A percentile compares a stretch with the other conserved stretches of the same genome.
Conservation (phyloP, 179 eudicot species). For the Vitellaria paradoxa region DNA sequence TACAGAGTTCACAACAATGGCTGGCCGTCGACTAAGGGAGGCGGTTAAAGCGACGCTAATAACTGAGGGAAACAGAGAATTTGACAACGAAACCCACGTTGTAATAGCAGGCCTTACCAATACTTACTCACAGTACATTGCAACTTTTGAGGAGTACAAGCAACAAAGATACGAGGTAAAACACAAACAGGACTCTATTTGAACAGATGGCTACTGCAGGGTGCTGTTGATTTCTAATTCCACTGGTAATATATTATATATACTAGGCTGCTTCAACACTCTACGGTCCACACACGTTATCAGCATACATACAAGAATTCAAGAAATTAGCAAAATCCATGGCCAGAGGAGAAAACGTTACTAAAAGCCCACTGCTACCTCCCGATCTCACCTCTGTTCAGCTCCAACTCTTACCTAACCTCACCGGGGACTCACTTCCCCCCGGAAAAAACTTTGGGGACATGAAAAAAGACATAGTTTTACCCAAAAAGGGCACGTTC, state of each 20-base stretch:
- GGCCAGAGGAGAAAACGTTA: constrained; percentile 27
- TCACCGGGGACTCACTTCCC: constrained; percentile 32
- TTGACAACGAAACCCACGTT: constrained; percentile 24
- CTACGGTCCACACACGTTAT: constrained; percentile 38
- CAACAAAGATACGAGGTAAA: constrained; percentile 42
- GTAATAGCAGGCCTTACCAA: constrained; percentile 43
- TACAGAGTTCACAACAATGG: constrained; percentile 48
- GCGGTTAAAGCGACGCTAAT: constrained; percentile 34
- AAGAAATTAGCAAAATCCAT: constrained; percentile 34
- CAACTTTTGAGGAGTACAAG: constrained; percentile 38
- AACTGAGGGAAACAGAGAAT: constrained; percentile 23
- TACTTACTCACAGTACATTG: constrained; percentile 38
- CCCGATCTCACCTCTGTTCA: constrained; percentile 34
- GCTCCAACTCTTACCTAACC: constrained; percentile 20
- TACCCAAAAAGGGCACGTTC: constrained; percentile 22
- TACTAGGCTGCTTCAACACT: constrained; percentile 41
- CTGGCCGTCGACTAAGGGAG: constrained; percentile 35
- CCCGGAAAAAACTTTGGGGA: constrained; percentile 32
- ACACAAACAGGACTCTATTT: not conserved
- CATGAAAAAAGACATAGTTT: constrained; percentile 25
- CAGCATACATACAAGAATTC: constrained; percentile 45
- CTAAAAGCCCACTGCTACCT: constrained; percentile 20
- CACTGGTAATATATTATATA: constrained; percentile 5
- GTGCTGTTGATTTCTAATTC: not conserved
- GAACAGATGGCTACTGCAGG: not conserved